These are phyloP conservation scores for Pseudofabraea citricarpa DNA, from an alignment of 2,329 filamentous ascomycete genomes.

Conservation along the genomic window DNA sequence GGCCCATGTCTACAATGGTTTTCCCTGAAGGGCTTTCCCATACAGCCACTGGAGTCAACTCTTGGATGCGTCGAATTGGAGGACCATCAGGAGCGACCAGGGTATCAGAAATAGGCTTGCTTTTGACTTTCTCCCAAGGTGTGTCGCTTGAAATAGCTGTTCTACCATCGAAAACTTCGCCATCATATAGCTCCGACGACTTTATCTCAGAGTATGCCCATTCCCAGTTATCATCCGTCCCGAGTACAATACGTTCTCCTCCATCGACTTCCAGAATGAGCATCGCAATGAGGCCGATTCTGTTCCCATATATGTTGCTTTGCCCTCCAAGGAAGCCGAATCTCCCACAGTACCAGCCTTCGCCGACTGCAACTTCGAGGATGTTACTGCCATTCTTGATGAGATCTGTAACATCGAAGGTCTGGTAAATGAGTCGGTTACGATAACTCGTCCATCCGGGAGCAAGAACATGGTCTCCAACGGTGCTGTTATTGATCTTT, in stretches of 20 bases:
- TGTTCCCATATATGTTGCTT: conserved; percentile 35
- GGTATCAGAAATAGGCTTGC: conserved; percentile 14
- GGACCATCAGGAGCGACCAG: conserved; percentile 37
- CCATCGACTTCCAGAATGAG: conserved; percentile 32
- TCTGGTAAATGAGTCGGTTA: conserved; percentile 46
- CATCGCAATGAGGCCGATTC: conserved; percentile 33
- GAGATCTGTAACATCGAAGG: conserved; percentile 42
- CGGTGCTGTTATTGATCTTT: conserved; percentile 29
- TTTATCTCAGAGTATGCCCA: conserved; percentile 29
- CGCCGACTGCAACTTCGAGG: conserved; percentile 37
- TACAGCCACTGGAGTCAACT: neutral
- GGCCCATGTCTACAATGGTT: conserved; percentile 49
- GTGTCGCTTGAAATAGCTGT: conserved; percentile 20
- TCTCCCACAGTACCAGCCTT: conserved; percentile 44
- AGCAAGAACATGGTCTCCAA: conserved; percentile 28
- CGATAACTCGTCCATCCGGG: conserved; percentile 42
- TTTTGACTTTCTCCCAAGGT: neutral
- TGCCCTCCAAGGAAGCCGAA: conserved; percentile 28
- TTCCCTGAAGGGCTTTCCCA: conserved; percentile 32
- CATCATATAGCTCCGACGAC: conserved; percentile 41
- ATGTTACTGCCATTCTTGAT: conserved; percentile 33
- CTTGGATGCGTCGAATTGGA: conserved; percentile 34
- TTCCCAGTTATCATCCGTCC: conserved; percentile 35
- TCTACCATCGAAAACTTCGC: conserved; percentile 44
- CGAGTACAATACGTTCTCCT: conserved; percentile 23